Conservation (phyloP, 2,329 filamentous ascomycete genomes). For the Cylindrodendrum hubeiense region DNA sequence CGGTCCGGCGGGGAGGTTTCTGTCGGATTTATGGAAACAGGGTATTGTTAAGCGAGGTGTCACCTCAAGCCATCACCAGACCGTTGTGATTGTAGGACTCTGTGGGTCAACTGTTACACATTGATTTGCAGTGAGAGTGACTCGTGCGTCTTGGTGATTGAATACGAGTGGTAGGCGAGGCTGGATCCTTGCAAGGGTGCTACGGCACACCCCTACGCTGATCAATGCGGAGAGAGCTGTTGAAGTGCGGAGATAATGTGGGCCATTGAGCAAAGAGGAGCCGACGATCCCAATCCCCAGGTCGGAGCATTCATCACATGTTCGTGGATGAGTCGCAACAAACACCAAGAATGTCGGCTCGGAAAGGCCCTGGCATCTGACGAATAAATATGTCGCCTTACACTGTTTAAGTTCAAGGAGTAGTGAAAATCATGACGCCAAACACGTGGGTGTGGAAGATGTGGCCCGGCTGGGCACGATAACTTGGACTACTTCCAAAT, state of each 20-base stretch:
- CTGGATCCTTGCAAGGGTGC: background rate
- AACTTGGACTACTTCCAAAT: too few relatives aligned
- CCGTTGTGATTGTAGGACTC: background rate
- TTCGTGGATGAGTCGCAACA: background rate
- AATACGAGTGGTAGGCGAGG: background rate
- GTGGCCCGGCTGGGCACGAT: background rate
- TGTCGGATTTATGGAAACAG: slow-evolving; percentile 11
- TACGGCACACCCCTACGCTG: background rate
- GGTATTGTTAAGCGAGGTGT: background rate
- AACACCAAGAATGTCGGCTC: too few relatives aligned
- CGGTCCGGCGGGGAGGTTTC: background rate
- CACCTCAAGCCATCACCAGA: background rate
- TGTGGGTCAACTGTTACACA: background rate
- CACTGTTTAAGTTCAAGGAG: background rate
- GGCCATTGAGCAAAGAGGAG: background rate
- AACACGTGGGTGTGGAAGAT: background rate
- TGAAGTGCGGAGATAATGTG: background rate
- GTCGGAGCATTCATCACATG: background rate
- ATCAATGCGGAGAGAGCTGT: background rate
- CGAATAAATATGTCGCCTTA: too few relatives aligned
- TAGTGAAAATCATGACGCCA: background rate
- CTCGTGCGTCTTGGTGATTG: background rate
- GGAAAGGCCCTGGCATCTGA: too few relatives aligned
- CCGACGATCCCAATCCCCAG: background rate
- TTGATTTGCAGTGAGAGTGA: background rate